Evolutionary conservation across 169 alveolate species (phyloP), one percentile per base, ranked within the genome.

Genomic region (Plasmodium chabaudi): DNA sequence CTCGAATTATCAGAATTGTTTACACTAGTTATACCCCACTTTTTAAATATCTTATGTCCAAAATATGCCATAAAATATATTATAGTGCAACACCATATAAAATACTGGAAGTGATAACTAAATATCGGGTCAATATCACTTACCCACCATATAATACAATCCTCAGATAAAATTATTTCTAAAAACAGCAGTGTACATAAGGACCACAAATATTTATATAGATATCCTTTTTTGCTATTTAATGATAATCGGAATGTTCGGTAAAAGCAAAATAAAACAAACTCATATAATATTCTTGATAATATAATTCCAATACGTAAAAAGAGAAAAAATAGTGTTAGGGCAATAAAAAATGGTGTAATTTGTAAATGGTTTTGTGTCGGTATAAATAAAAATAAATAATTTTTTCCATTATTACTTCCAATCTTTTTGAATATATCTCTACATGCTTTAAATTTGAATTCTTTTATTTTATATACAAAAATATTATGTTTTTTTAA

Each of bases 181-280:
- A 86, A 12, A 46, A 86, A 57, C n/a, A 60, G 13, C 17, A 86
- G 27, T 5, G 91, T 86, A n/a, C 87, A 34, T 13, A 86, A 57
- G 9, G 91, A 86, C 91, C 91, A 86, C 13, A 86, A 21, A 59
- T 86, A 86, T 59, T 86, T 86, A 10, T 73, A 60, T 60, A 86
- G 15, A 72, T 86, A 86, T 53, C 25, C 71, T 42, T 57, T 86
- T 86, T 86, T 86, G 65, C 87, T 69, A 27, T 57, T 55, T 15
- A 86, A 2, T 21, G 91, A 70, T 64, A 86, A 49, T 70, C 69
- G 15, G 64, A 17, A 86, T 25, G 60, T n/a, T 64, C 49, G 69
- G 27, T 44, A 69, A 64, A 53, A 86, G 13, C 59, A 7, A 19
- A 86, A 49, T 25, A 86, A 59, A 19, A 70, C 56, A 47, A 86